Evolutionary conservation across 1,139 yeast genomes (phyloP).

Genomic region (Suhomyces taliae): DNA sequence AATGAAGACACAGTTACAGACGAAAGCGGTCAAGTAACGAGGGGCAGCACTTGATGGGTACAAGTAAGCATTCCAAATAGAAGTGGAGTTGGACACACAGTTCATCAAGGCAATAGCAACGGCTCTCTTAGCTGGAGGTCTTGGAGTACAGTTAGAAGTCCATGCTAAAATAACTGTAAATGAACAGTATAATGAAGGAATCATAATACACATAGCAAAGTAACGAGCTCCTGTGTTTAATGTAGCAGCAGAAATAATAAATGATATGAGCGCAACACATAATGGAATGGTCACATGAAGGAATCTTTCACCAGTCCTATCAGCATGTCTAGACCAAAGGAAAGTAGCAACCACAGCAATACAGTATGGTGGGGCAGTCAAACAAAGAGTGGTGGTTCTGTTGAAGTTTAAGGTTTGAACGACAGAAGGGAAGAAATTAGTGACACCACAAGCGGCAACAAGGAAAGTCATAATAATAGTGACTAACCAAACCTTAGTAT

Average conservation of each 20-base stretch:
- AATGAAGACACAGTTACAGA: constrained; percentile 50
- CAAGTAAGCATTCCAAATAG: constrained; percentile 54
- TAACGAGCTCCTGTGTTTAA: constrained; percentile 59
- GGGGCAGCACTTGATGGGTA: constrained; percentile 46
- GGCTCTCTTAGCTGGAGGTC: constrained; percentile 57
- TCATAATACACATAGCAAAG: constrained; percentile 62
- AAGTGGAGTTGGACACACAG: constrained; percentile 52
- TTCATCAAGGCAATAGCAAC: constrained; percentile 54
- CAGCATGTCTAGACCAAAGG: constrained; percentile 58
- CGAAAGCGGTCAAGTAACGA: constrained; percentile 45
- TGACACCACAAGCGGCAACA: constrained; percentile 59
- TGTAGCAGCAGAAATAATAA: constrained; percentile 55
- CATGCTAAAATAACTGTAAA: constrained; percentile 57
- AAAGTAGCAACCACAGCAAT: constrained; percentile 55
- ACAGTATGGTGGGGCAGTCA: constrained; percentile 63
- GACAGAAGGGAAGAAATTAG: constrained; percentile 62
- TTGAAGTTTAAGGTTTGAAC: constrained; percentile 54
- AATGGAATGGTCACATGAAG: constrained; percentile 52
- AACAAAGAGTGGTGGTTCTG: constrained; percentile 49
- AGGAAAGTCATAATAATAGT: constrained; percentile 48
- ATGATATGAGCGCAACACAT: constrained; percentile 44
- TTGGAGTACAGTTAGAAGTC: constrained; percentile 52
- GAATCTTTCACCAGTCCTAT: constrained; percentile 56
- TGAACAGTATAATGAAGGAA: constrained; percentile 57
- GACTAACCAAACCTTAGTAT: constrained; percentile 47